Evolutionary conservation across 495 filamentous ascomycete genomes (phyloP).

Genomic region (Neurospora tetraspora): DNA sequence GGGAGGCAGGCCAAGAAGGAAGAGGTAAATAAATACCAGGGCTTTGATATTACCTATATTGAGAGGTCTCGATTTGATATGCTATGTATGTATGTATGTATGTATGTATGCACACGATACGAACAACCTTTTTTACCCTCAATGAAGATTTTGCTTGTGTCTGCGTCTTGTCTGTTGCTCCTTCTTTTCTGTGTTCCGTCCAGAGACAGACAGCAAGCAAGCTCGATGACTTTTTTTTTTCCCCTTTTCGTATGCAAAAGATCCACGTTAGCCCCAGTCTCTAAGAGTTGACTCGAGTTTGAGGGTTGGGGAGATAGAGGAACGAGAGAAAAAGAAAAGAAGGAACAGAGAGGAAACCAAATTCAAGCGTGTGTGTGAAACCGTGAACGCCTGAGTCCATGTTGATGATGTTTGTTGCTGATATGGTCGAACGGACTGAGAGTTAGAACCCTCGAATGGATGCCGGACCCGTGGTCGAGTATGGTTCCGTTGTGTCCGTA

Average conservation of each 20-base stretch:
- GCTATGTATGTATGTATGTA: too few species aligned
- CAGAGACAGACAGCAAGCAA: background rate
- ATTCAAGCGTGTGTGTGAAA: background rate
- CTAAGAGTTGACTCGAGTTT: background rate
- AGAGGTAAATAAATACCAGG: too few species aligned
- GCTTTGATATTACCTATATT: too few species aligned
- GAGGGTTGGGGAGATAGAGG: background rate
- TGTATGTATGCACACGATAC: too few species aligned
- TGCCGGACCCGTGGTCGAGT: background rate
- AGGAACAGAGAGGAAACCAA: background rate
- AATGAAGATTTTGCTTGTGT: too few species aligned
- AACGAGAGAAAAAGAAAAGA: background rate
- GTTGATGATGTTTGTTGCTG: background rate
- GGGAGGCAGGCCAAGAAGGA: too few species aligned
- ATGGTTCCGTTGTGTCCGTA: background rate
- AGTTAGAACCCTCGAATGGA: background rate
- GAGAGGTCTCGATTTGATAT: too few species aligned
- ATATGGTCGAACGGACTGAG: background rate
- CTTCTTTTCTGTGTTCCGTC: too few species aligned
- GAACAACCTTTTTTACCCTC: too few species aligned
- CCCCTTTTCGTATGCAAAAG: background rate
- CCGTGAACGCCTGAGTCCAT: background rate
- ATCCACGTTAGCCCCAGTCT: background rate
- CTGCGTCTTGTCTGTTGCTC: too few species aligned
- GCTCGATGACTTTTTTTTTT: background rate